Evolutionary conservation across 2,329 filamentous ascomycete species (phyloP).

Genomic region (Penicillium crustosum): DNA sequence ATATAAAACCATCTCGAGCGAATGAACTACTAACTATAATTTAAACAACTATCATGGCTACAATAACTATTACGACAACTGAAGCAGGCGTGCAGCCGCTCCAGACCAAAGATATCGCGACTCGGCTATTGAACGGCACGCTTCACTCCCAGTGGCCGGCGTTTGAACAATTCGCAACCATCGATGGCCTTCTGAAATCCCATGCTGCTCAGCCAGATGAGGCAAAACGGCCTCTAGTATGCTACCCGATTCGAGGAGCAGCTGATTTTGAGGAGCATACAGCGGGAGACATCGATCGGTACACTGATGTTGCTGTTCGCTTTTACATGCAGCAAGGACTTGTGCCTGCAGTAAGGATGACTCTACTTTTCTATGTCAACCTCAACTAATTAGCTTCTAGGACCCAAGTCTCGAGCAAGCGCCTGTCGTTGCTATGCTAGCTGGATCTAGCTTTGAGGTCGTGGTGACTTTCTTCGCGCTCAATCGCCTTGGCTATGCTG

Average conservation of each 20-base stretch:
- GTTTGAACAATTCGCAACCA: conserved; percentile 21
- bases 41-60: conserved; percentile 6
- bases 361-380: fast-evolving
- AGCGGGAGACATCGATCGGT: conserved; percentile 22
- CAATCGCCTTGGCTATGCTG: conserved; percentile 56
- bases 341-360: conserved; percentile 16
- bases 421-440: conserved; percentile 53
- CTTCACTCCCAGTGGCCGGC: conserved; percentile 23
- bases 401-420: conserved; percentile 33
- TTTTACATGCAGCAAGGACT: conserved; percentile 23
- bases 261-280: conserved; percentile 26
- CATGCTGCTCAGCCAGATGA: conserved; percentile 21
- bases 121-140: conserved; percentile 23
- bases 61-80: conserved; percentile 11
- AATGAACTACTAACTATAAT: neutral
- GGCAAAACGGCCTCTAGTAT: conserved; percentile 17
- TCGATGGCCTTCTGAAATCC: conserved; percentile 22
- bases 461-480: conserved; percentile 57
- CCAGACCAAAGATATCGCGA: conserved; percentile 19
- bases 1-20: conserved; percentile 9
- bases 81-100: conserved; percentile 8
- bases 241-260: conserved; percentile 19
- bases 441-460: conserved; percentile 56
- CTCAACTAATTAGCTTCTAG: neutral
- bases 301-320: conserved; percentile 23